Conservation (phyloP, 192 early-diverging fungal species). For the Chytriomyces confervae region DNA sequence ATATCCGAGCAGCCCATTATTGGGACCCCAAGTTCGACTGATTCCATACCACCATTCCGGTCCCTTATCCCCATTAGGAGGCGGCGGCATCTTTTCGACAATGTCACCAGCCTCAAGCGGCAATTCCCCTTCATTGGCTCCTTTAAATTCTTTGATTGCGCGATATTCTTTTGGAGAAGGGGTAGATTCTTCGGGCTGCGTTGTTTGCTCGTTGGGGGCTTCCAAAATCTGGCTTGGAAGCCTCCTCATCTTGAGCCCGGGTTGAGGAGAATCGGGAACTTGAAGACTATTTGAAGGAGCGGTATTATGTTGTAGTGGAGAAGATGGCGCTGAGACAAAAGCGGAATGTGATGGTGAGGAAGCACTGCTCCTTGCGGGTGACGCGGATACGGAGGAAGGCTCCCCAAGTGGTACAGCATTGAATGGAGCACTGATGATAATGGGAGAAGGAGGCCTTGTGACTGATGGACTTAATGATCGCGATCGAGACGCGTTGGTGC, state of each 20-base stretch:
- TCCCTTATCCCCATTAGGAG: slow-evolving; percentile 35
- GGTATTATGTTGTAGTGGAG: background rate
- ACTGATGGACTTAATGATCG: background rate
- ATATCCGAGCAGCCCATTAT: slow-evolving; percentile 55
- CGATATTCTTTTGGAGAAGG: slow-evolving; percentile 19
- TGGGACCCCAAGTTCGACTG: slow-evolving; percentile 50
- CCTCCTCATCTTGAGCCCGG: background rate
- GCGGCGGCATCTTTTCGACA: slow-evolving; percentile 48
- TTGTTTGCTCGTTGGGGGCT: background rate
- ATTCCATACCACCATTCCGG: slow-evolving; percentile 56
- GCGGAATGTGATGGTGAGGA: background rate
- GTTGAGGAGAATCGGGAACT: background rate
- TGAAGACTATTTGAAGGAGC: background rate
- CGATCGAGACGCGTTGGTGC: background rate
- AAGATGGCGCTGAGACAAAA: background rate
- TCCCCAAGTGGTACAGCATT: background rate
- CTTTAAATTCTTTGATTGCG: slow-evolving; percentile 25
- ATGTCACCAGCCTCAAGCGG: slow-evolving; percentile 46
- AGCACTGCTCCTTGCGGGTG: too few relatives aligned
- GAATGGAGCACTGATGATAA: background rate
- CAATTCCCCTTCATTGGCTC: slow-evolving; percentile 9
- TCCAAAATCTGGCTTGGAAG: background rate
- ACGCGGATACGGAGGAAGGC: too few relatives aligned
- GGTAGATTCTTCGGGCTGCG: background rate
- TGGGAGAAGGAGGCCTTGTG: background rate